These are phyloP conservation scores for Coemansia sp. DNA, from an alignment of 192 early-diverging fungal species.

Conservation along the genomic window DNA sequence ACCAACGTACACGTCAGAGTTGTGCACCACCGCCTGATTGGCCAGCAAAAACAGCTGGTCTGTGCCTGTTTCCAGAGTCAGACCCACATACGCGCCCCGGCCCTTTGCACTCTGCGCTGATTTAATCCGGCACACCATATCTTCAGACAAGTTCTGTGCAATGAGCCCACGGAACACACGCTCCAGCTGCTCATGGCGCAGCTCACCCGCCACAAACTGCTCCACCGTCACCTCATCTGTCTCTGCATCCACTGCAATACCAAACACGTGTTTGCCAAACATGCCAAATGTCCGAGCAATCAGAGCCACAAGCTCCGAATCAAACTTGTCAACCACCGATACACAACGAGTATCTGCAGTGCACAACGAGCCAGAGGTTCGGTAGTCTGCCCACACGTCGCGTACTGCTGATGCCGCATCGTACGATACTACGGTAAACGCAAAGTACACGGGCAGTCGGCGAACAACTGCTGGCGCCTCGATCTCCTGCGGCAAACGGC, in stretches of 20 bases:
- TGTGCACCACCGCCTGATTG: slow-evolving; percentile 47
- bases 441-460: slow-evolving; percentile 16
- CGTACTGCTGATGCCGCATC: slow-evolving; percentile 5
- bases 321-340: neutral
- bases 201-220: slow-evolving; percentile 2
- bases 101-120: slow-evolving; percentile 1
- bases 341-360: neutral
- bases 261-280: neutral
- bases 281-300: slow-evolving; percentile 1
- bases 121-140: slow-evolving; percentile 3
- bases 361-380: no score
- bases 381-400: slow-evolving; percentile 1
- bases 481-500: neutral
- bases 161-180: slow-evolving; percentile 5
- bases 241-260: neutral
- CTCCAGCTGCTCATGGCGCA: neutral
- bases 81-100: slow-evolving; percentile 30
- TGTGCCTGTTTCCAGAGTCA: slow-evolving; percentile 17
- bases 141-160: neutral
- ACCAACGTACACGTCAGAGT: slow-evolving; percentile 97
- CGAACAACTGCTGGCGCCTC: neutral
- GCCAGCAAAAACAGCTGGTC: slow-evolving; percentile 56
- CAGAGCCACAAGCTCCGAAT: slow-evolving; percentile 4
- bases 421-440: slow-evolving; percentile 13
- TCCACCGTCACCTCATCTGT: neutral